Evolutionary conservation across 208 protist genomes (phyloP).

Genomic region (Lotmaria passim): DNA sequence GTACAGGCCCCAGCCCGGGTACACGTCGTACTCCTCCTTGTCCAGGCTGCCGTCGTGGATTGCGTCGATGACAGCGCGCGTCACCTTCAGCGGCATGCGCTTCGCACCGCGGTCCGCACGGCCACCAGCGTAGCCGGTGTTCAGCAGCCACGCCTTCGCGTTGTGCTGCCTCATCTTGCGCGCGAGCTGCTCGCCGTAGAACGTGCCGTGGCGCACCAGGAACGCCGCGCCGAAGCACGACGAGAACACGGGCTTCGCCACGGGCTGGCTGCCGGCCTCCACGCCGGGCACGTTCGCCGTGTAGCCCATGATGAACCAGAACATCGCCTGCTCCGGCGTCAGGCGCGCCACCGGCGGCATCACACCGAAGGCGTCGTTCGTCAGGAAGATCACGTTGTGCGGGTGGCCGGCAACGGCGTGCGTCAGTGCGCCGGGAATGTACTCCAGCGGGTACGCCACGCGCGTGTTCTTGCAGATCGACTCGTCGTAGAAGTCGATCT

Average conservation of each 20-base stretch:
- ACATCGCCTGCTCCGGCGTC: conserved; percentile 94
- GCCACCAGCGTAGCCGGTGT: conserved; percentile 95
- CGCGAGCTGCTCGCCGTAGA: conserved; percentile 96
- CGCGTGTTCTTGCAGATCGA: conserved; percentile 97
- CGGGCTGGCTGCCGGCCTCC: conserved; percentile 92
- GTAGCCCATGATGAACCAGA: conserved; percentile 95
- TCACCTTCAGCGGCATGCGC: conserved; percentile 93
- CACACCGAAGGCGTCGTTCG: conserved; percentile 97
- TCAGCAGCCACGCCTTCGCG: conserved; percentile 93
- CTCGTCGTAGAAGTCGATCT: conserved; percentile 94
- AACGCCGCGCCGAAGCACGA: conserved; percentile 96
- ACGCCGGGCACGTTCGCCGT: conserved; percentile 95
- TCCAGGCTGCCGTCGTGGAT: conserved; percentile 95
- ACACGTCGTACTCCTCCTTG: conserved; percentile 61
- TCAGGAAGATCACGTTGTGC: conserved; percentile 97
- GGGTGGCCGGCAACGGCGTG: conserved; percentile 86
- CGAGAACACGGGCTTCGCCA: conserved; percentile 94
- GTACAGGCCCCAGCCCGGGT: conserved; percentile 90
- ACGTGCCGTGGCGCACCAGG: conserved; percentile 95
- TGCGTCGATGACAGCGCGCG: conserved; percentile 95
- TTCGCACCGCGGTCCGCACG: conserved; percentile 82
- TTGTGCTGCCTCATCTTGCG: conserved; percentile 91
- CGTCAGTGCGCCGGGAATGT: conserved; percentile 93
- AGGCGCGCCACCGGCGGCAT: conserved; percentile 95
- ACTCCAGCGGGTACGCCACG: conserved; percentile 94